These are phyloP conservation scores for Stephanodiscus triporus DNA, from an alignment of 108 stramenopile species.

Conservation along the genomic window DNA sequence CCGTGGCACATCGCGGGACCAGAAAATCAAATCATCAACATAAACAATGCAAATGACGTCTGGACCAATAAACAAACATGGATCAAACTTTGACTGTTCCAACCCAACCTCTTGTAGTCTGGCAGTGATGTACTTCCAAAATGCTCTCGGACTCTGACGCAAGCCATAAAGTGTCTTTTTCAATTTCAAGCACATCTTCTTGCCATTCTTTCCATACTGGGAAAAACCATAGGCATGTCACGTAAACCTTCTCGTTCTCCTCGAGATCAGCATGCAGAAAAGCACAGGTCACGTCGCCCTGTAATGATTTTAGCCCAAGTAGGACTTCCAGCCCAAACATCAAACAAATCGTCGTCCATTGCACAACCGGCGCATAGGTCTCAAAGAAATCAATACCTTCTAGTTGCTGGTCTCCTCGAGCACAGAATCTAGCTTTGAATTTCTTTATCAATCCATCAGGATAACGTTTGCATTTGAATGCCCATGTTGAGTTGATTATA, in stretches of 20 bases:
- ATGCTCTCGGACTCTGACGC: too few species aligned
- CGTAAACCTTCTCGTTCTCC: constrained; percentile 6
- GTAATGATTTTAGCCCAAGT: constrained; percentile 37
- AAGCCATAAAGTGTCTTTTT: too few species aligned
- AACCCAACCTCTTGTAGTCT: too few species aligned
- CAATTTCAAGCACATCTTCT: too few species aligned
- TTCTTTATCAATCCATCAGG: constrained; percentile 47
- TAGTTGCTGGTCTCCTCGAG: constrained; percentile 55
- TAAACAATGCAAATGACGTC: too few species aligned
- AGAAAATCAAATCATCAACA: too few species aligned
- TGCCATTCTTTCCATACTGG: too few species aligned
- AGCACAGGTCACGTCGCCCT: constrained; percentile 48
- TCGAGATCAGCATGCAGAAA: constrained; percentile 50
- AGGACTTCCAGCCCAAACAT: constrained; percentile 23
- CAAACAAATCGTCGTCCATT: constrained; percentile 52
- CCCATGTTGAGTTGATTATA: constrained; percentile 25
- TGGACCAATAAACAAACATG: too few species aligned
- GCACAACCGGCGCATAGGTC: constrained; percentile 55
- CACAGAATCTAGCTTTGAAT: constrained; percentile 64
- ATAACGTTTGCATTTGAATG: constrained; percentile 31
- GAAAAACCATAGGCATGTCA: too few species aligned
- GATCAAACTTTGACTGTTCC: too few species aligned
- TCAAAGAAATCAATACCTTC: constrained; percentile 64
- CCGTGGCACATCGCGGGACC: too few species aligned
- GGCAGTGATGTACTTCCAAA: too few species aligned